Evolutionary conservation across 2,329 filamentous ascomycete species (phyloP).

Genomic region (Colletotrichum spinosum): DNA sequence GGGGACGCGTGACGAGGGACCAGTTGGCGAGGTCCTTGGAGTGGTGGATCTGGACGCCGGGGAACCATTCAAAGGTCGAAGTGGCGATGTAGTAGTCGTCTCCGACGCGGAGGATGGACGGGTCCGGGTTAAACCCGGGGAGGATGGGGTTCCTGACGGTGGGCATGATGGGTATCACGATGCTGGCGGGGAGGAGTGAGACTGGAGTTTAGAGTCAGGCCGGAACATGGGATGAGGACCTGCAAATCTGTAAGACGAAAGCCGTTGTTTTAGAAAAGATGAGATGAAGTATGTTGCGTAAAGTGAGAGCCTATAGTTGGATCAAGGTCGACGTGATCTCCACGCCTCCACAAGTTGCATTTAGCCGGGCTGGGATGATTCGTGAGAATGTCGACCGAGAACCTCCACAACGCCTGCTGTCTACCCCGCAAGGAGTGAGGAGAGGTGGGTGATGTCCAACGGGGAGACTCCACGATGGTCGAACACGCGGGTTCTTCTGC

Average conservation of each 20-base stretch:
- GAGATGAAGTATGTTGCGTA: not conserved
- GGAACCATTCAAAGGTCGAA: conserved; percentile 67
- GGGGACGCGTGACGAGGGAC: conserved; percentile 58
- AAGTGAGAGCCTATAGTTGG: not conserved
- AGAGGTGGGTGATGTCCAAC: conserved; percentile 14
- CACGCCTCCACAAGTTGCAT: conserved; percentile 34
- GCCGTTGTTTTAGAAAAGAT: too few relatives aligned
- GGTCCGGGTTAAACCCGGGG: conserved; percentile 68
- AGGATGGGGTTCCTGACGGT: conserved; percentile 65
- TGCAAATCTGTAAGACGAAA: too few relatives aligned
- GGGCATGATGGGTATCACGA: conserved; percentile 52
- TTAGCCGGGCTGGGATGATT: conserved; percentile 34
- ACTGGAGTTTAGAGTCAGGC: too few relatives aligned
- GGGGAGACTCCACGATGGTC: not conserved
- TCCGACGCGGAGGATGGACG: conserved; percentile 64
- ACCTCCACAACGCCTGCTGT: conserved; percentile 22
- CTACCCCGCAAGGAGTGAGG: conserved; percentile 30
- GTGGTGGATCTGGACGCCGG: conserved; percentile 66
- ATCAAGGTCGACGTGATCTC: conserved; percentile 9
- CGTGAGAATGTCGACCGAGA: conserved; percentile 23
- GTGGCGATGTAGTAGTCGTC: conserved; percentile 67
- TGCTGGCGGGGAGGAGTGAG: too few relatives aligned
- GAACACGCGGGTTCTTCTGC: too few relatives aligned
- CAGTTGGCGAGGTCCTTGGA: conserved; percentile 66
- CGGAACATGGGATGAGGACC: too few relatives aligned